Percentiles rank a stretch among this genome's conserved stretches.
Evolutionary conservation across 2,329 filamentous ascomycete genomes (phyloP).

Genomic region (Ceratocystiopsis brevicomis): DNA sequence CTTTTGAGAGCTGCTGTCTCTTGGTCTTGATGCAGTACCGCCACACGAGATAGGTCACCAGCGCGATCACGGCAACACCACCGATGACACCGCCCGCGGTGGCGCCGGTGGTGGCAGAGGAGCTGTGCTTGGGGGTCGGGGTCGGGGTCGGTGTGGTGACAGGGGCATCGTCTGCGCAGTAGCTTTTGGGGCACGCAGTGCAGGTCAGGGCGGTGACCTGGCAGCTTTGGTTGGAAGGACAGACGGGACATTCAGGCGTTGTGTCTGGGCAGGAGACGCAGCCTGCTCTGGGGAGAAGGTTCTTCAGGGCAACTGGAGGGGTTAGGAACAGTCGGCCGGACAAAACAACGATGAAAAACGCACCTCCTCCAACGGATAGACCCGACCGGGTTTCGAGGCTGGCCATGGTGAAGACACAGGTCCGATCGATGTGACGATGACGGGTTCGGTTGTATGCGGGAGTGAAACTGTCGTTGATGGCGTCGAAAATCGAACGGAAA

Average conservation of each 20-base stretch:
- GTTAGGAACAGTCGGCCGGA: too few species aligned
- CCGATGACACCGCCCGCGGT: constrained; percentile 87
- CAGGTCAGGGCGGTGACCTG: constrained; percentile 27
- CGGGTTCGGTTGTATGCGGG: too few species aligned
- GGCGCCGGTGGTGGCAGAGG: constrained; percentile 64
- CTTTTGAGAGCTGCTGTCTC: constrained; percentile 37
- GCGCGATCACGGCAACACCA: constrained; percentile 55
- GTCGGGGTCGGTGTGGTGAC: constrained; percentile 7
- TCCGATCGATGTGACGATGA: too few species aligned
- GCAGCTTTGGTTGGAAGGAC: constrained; percentile 23
- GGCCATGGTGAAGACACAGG: too few species aligned
- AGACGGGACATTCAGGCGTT: constrained; percentile 26
- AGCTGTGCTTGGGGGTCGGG: constrained; percentile 11
- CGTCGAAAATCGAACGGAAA: too few species aligned
- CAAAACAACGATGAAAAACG: neutral
- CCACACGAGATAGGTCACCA: constrained; percentile 67
- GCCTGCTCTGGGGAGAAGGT: constrained; percentile 21
- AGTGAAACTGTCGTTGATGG: too few species aligned
- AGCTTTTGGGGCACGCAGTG: constrained; percentile 25
- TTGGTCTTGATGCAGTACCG: constrained; percentile 70
- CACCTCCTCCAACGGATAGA: neutral
- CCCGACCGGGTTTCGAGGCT: too few species aligned
- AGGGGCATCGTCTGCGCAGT: constrained; percentile 20
- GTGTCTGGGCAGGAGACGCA: constrained; percentile 28
- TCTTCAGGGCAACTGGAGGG: constrained; percentile 10